Conservation (phyloP, 1,139 yeast genomes). For the Dujonia santamariae region DNA sequence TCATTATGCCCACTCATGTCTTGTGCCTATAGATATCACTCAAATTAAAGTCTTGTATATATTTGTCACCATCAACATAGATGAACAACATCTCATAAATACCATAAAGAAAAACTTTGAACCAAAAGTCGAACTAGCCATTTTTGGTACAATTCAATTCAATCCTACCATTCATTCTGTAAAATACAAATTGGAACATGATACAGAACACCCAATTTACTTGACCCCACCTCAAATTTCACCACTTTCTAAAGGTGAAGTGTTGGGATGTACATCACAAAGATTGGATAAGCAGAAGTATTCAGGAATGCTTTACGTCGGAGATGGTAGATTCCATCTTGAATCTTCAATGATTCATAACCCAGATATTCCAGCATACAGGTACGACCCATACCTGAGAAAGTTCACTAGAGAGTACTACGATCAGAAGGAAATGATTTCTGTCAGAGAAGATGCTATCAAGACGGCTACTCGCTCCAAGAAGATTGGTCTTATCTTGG, state of each 20-base stretch:
- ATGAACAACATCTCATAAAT: conserved; percentile 73
- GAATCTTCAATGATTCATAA: conserved; percentile 98
- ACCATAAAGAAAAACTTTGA: conserved; percentile 73
- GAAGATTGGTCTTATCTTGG: conserved; percentile 81
- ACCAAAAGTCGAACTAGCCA: conserved; percentile 60
- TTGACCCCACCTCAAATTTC: conserved; percentile 85
- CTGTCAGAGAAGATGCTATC: conserved; percentile 74
- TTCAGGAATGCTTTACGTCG: conserved; percentile 84
- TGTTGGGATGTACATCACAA: conserved; percentile 94
- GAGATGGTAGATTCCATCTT: conserved; percentile 94
- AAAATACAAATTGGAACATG: conserved; percentile 53
- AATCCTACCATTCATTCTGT: conserved; percentile 90
- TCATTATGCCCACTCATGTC: conserved; percentile 96
- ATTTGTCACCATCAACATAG: conserved; percentile 92
- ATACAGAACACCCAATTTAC: conserved; percentile 50
- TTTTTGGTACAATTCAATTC: conserved; percentile 95
- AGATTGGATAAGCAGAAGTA: conserved; percentile 59
- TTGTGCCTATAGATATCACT: conserved; percentile 93
- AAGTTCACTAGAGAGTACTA: conserved; percentile 87
- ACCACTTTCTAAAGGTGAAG: conserved; percentile 95
- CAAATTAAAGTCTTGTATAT: conserved; percentile 85
- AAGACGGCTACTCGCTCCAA: conserved; percentile 54
- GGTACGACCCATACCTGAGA: conserved; percentile 92
- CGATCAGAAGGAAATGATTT: conserved; percentile 78
- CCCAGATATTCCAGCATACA: conserved; percentile 85